phyloP scores from a whole-genome alignment of 2,329 filamentous ascomycete species.

The Rugonectria rugulosa region DNA sequence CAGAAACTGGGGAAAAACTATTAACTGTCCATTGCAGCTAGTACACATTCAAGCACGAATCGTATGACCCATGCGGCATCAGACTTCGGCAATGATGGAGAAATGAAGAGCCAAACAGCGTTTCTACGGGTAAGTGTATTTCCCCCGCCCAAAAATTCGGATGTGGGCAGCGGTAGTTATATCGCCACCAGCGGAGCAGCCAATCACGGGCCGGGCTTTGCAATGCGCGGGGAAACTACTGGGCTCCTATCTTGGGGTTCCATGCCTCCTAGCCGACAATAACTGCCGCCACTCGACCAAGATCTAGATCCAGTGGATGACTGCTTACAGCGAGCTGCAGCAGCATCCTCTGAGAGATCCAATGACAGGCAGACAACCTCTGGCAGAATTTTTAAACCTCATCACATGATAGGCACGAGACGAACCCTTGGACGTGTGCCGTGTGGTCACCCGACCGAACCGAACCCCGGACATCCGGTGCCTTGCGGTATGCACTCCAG shows the following conservation, averaged over 20 bases:
- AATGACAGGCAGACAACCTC: no score
- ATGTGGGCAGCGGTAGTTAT: neutral
- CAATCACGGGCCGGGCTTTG: constrained; percentile 8
- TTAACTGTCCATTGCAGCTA: no score
- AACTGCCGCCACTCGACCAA: constrained; percentile 21
- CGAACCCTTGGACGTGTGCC: no score
- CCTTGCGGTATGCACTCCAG: no score
- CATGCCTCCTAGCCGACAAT: constrained; percentile 17
- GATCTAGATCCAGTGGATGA: neutral
- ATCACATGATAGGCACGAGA: no score
- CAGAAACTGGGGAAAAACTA: neutral
- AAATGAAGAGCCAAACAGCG: neutral
- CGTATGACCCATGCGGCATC: constrained; percentile 25
- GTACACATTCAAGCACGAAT: constrained; percentile 14
- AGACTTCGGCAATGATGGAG: constrained; percentile 24
- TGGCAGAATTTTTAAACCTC: no score
- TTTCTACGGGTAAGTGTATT: constrained; percentile 23
- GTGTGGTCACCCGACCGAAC: no score
- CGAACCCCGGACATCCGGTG: no score
- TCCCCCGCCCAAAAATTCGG: constrained; percentile 11
- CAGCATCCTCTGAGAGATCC: no score
- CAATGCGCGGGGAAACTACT: constrained; percentile 3
- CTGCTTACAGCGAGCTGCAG: no score
- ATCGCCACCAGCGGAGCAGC: neutral
- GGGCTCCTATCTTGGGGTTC: neutral